A percentile compares a stretch with the other conserved stretches of the same genome.
phyloP scores from a whole-genome alignment of 352 stramenopile species.

The Globisporangium emineosum region DNA sequence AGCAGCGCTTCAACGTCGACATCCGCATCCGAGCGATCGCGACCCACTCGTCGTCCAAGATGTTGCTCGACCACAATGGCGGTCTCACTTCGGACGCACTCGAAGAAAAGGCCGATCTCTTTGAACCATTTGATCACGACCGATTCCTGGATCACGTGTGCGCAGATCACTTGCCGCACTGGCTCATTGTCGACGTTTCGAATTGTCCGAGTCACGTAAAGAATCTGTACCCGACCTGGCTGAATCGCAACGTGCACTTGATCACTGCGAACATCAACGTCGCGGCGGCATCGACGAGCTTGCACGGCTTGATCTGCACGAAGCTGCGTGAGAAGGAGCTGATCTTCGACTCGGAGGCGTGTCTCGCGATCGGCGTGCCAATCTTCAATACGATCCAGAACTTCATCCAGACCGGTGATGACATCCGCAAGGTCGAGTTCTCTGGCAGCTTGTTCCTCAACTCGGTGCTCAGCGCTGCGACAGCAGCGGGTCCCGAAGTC shows the following conservation, averaged over 20 bases:
- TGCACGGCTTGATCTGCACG: slow-evolving; percentile 75
- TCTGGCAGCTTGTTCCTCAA: slow-evolving; percentile 88
- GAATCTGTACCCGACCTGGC: slow-evolving; percentile 87
- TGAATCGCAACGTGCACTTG: slow-evolving; percentile 89
- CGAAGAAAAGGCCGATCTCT: slow-evolving; percentile 13
- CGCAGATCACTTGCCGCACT: slow-evolving; percentile 87
- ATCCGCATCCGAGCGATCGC: slow-evolving; percentile 78
- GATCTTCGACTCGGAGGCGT: slow-evolving; percentile 85
- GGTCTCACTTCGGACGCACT: slow-evolving; percentile 51
- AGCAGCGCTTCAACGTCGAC: slow-evolving; percentile 81
- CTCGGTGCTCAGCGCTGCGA: slow-evolving; percentile 62
- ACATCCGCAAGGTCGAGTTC: slow-evolving; percentile 87
- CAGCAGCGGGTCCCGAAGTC: slow-evolving; percentile 24
- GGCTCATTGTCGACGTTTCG: slow-evolving; percentile 94
- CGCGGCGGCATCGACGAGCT: slow-evolving; percentile 59
- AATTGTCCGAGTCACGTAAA: slow-evolving; percentile 82
- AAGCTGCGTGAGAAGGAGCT: slow-evolving; percentile 82
- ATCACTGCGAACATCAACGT: slow-evolving; percentile 93
- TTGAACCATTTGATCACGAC: slow-evolving; percentile 55
- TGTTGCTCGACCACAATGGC: slow-evolving; percentile 67
- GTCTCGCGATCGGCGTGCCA: slow-evolving; percentile 82
- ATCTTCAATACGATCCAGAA: slow-evolving; percentile 92
- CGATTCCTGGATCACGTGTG: slow-evolving; percentile 79
- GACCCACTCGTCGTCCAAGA: slow-evolving; percentile 49
- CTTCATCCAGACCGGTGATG: slow-evolving; percentile 91